Evolutionary conservation across 331 rosid species (phyloP).

Genomic region (Acacia pycnantha): DNA sequence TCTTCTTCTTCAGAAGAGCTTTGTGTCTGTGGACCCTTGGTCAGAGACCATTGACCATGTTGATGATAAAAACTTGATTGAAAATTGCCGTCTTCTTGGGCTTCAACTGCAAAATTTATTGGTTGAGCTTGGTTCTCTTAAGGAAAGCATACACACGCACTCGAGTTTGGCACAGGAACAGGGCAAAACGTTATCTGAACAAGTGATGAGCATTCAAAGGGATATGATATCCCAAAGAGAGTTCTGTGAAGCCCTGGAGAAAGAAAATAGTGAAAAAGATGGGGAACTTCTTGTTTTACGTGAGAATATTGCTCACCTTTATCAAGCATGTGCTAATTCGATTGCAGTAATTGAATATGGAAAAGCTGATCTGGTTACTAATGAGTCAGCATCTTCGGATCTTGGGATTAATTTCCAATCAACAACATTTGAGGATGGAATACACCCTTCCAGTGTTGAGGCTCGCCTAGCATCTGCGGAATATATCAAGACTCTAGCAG

Average conservation of each 20-base stretch:
- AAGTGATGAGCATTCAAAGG: slow-evolving; percentile 43
- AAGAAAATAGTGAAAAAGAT: slow-evolving; percentile 57
- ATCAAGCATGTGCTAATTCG: slow-evolving; percentile 63
- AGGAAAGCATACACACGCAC: slow-evolving; percentile 56
- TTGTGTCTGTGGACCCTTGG: slow-evolving; percentile 46
- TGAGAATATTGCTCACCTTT: slow-evolving; percentile 54
- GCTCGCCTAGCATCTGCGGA: slow-evolving; percentile 51
- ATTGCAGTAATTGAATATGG: slow-evolving; percentile 53
- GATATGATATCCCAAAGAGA: slow-evolving; percentile 68
- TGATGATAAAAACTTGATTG: slow-evolving; percentile 48
- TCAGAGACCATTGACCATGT: slow-evolving; percentile 38
- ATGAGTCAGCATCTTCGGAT: slow-evolving; percentile 44
- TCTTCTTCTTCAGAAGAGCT: slow-evolving; percentile 56
- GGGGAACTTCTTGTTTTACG: slow-evolving; percentile 54
- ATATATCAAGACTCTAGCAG: slow-evolving; percentile 55
- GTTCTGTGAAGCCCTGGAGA: slow-evolving; percentile 55
- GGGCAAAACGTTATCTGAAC: slow-evolving; percentile 45
- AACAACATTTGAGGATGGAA: slow-evolving; percentile 24
- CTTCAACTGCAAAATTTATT: slow-evolving; percentile 58
- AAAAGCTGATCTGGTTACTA: slow-evolving; percentile 56
- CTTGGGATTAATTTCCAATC: slow-evolving; percentile 41
- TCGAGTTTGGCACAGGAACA: slow-evolving; percentile 54
- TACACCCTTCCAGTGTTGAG: slow-evolving; percentile 35
- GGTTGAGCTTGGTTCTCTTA: slow-evolving; percentile 50
- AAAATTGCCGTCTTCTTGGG: slow-evolving; percentile 36